Evolutionary conservation across 768 basidiomycete genomes (phyloP).

Genomic region (Gymnopilus dilepis): DNA sequence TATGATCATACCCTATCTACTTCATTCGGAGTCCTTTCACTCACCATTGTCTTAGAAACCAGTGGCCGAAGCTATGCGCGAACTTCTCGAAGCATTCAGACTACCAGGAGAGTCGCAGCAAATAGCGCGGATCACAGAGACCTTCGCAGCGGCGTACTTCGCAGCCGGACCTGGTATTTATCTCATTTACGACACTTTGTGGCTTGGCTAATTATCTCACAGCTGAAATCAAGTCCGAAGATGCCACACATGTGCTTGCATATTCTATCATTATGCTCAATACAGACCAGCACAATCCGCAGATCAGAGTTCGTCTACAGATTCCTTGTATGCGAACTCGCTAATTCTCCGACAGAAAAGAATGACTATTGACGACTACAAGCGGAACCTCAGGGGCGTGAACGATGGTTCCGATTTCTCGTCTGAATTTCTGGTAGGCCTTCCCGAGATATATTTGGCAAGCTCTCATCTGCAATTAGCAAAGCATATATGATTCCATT

Average conservation of each 20-base stretch:
- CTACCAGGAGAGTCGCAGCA: slow-evolving; percentile 96
- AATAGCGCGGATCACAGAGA: slow-evolving; percentile 92
- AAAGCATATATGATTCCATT: slow-evolving; percentile 92
- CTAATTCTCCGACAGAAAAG: slow-evolving; percentile 68
- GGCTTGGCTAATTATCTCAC: not conserved
- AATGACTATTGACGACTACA: slow-evolving; percentile 96
- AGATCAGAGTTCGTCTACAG: slow-evolving; percentile 71
- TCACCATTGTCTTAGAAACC: slow-evolving; percentile 67
- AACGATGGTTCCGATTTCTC: slow-evolving; percentile 88
- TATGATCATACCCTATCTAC: slow-evolving; percentile 40
- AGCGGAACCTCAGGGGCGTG: slow-evolving; percentile 88
- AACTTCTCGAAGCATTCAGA: slow-evolving; percentile 90
- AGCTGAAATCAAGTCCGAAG: slow-evolving; percentile 91
- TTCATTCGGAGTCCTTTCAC: not conserved
- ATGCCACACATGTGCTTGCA: slow-evolving; percentile 92
- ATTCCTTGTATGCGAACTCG: not conserved
- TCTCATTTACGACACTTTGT: not conserved
- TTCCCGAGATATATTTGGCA: not conserved
- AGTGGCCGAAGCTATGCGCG: slow-evolving; percentile 94
- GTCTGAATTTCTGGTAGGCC: slow-evolving; percentile 75
- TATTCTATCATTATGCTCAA: slow-evolving; percentile 99
- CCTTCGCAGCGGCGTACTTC: slow-evolving; percentile 91
- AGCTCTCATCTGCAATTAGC: slow-evolving; percentile 46
- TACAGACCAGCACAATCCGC: slow-evolving; percentile 95
- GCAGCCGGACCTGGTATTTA: slow-evolving; percentile 76